Base-by-base conservation (phyloP, 2,329 filamentous ascomycete genomes). In the Fusarium lyarnte region DNA sequence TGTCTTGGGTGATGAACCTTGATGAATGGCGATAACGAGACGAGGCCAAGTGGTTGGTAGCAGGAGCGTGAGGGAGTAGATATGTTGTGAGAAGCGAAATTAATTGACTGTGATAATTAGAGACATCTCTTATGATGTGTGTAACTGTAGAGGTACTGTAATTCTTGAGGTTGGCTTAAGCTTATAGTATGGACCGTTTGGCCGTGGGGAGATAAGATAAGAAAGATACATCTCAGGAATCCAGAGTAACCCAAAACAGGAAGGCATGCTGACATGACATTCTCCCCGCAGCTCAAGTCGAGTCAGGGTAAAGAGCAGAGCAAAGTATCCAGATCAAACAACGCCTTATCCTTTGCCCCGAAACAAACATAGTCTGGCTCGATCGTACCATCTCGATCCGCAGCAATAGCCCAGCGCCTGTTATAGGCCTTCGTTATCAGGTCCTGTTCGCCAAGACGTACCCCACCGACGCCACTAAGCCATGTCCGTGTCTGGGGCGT, bases 401-500 rank as follows among this genome's bases (percentile, higher is more conserved):
- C 47, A 23, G 14, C 27, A 25, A 33, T 36, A 58, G 33, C 5
- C 4, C 33, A 45, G 9, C 9, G 21, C 21, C 47, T 36, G 23
- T 4, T 29, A 57, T 57, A 57, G 54, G 42, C 19, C 31, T 19
- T 35, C 23, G 31, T 36, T 58, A 49, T 58, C 54, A 17, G 39
- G 38, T 49, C n/a, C 54, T 35, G 8, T 5, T 2, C 6, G 61
- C 45, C 52, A 60, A 52, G 52, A n/a, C 9, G 29, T 19, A 29
- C 10, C n/a, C 17, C 38, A 21, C 16, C 17, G n/a, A 38, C 39
- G 41, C 54, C 31, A 23, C 52, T 36, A 38, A 41, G 23, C 54
- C 54, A 54, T 54, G 43, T 39, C 36, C 42, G 61, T 72, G 69
- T 69, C 70, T 33, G 64, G 65, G 36, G 54, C 33, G 11, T 66